Percentiles rank a stretch among this genome's conserved stretches.
Evolutionary conservation across 2,329 filamentous ascomycete species (phyloP).

Genomic region (Monosporascus sp.): DNA sequence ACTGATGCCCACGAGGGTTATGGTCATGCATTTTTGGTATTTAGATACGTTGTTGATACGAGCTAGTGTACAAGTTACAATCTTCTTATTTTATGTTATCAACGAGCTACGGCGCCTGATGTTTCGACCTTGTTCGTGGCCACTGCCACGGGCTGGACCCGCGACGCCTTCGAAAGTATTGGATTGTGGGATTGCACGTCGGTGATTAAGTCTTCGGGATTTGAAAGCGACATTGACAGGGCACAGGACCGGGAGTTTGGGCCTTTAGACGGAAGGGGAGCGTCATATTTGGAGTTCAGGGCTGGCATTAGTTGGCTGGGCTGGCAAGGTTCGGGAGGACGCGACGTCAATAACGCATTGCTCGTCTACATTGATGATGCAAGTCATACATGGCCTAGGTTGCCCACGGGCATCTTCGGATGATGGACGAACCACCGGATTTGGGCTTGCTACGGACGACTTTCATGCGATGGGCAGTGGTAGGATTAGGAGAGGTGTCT

Average conservation of each 20-base stretch:
- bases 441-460: constrained; percentile 2
- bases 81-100: constrained; percentile 17
- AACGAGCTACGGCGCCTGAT: constrained; percentile 22
- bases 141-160: constrained; percentile 11
- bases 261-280: background rate
- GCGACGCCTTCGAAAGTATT: no score
- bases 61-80: constrained; percentile 13
- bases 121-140: constrained; percentile 12
- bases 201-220: no score
- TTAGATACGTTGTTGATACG: constrained; percentile 17
- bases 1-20: constrained; percentile 20
- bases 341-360: background rate
- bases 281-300: background rate
- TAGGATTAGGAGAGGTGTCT: constrained; percentile 2
- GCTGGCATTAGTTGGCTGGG: background rate
- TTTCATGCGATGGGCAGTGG: constrained; percentile 1
- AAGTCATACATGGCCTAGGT: background rate
- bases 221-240: background rate
- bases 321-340: background rate
- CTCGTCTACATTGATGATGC: background rate
- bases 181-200: no score
- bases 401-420: constrained; percentile 1
- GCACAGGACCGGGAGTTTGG: background rate
- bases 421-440: background rate
- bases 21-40: constrained; percentile 23